phyloP scores from a whole-genome alignment of 2,329 filamentous ascomycete genomes.

The Cladosporium colombiae region DNA sequence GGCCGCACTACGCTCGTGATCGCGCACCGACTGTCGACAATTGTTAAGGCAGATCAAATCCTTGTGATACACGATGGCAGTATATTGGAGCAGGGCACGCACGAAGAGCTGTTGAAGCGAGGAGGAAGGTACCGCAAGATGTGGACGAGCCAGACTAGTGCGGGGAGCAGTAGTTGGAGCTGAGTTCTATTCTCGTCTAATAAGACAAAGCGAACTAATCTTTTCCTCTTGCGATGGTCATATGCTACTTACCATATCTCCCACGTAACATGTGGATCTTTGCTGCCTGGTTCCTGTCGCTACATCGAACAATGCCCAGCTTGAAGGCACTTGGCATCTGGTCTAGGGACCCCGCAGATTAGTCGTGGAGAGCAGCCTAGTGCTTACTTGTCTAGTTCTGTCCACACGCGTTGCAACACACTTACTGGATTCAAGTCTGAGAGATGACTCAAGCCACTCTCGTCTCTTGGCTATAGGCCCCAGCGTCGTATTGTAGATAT shows the following conservation, averaged over 20 bases:
- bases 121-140: slow-evolving; percentile 37
- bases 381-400: background rate
- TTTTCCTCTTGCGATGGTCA: background rate
- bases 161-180: background rate
- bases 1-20: slow-evolving; percentile 75
- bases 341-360: background rate
- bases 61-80: slow-evolving; percentile 71
- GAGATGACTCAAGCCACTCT: background rate
- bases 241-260: background rate
- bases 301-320: background rate
- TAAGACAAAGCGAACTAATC: background rate
- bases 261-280: background rate
- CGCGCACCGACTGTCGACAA: slow-evolving; percentile 73
- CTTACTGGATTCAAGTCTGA: background rate
- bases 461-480: background rate
- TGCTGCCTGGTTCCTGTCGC: background rate
- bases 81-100: slow-evolving; percentile 73
- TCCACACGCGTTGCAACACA: background rate
- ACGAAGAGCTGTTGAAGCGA: slow-evolving; percentile 64
- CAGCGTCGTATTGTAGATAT: background rate
- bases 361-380: background rate
- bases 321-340: background rate
- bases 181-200: background rate
- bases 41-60: slow-evolving; percentile 76
- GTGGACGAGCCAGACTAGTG: slow-evolving; percentile 35